Percentiles rank a stretch among this genome's conserved stretches.
phyloP scores from a whole-genome alignment of 2,329 filamentous ascomycete genomes.

The Xylaria multiplex region DNA sequence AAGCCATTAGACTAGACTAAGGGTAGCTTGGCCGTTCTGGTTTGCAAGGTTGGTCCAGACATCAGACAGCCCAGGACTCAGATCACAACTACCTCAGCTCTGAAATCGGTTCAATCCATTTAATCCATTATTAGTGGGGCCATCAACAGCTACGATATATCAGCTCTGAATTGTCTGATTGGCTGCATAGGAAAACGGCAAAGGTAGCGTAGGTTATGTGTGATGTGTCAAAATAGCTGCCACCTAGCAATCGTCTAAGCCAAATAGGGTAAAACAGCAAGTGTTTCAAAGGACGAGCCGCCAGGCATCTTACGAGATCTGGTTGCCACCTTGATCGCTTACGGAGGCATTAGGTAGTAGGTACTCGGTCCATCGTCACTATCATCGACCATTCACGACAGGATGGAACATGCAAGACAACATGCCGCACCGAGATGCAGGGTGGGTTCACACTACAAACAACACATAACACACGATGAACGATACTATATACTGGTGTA shows the following conservation, averaged over 20 bases:
- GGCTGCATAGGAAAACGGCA: constrained; percentile 26
- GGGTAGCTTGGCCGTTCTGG: too few species aligned
- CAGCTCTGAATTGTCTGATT: constrained; percentile 40
- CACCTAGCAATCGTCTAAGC: constrained; percentile 31
- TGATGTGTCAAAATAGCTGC: constrained; percentile 36
- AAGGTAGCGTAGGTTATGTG: constrained; percentile 22
- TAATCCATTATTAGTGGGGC: too few species aligned
- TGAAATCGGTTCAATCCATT: too few species aligned
- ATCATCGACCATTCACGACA: constrained; percentile 15
- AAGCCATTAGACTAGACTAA: too few species aligned
- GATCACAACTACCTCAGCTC: too few species aligned
- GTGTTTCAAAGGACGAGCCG: constrained; percentile 29
- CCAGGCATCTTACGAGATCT: constrained; percentile 15
- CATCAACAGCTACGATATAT: neutral
- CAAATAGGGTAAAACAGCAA: constrained; percentile 34
- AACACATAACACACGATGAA: constrained; percentile 19
- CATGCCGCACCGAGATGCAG: constrained; percentile 28
- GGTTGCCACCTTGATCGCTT: neutral
- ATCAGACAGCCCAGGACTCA: too few species aligned
- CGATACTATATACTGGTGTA: constrained; percentile 9
- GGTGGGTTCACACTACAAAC: constrained; percentile 13
- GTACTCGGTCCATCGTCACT: constrained; percentile 22
- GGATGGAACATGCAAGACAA: constrained; percentile 38
- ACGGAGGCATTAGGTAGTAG: neutral
- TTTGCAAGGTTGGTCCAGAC: too few species aligned